Conservation (phyloP, 208 protist genomes). For the Leishmania major region DNA sequence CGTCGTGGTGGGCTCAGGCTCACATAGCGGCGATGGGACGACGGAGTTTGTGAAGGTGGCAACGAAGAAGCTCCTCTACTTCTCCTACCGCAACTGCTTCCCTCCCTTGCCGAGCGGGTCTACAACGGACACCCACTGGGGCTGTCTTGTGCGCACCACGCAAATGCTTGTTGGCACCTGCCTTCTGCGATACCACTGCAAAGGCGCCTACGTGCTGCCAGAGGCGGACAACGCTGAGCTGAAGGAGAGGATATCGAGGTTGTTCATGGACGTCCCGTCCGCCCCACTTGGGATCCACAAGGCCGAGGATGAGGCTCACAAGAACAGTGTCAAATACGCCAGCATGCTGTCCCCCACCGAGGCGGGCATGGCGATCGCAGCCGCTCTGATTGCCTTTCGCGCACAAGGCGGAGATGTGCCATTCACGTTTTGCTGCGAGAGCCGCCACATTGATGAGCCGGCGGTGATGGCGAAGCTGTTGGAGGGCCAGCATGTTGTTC, state of each 20-base stretch:
- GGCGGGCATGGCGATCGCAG: constrained; percentile 37
- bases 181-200: constrained; percentile 16
- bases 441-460: constrained; percentile 34
- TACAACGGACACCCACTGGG: constrained; percentile 87
- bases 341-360: constrained; percentile 67
- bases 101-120: constrained; percentile 51
- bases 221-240: constrained; percentile 20
- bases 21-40: constrained; percentile 38
- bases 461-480: constrained; percentile 27
- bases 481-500: constrained; percentile 34
- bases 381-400: constrained; percentile 24
- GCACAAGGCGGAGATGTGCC: constrained; percentile 32
- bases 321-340: constrained; percentile 49
- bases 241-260: constrained; percentile 19
- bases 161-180: constrained; percentile 3
- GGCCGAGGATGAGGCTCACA: constrained; percentile 47
- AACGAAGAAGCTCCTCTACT: constrained; percentile 62
- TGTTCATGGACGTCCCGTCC: constrained; percentile 68
- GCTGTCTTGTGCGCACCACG: constrained; percentile 83
- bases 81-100: constrained; percentile 85
- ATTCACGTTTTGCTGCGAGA: constrained; percentile 32
- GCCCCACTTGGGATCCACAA: constrained; percentile 78
- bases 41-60: constrained; percentile 33
- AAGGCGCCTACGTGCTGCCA: constrained; percentile 21
- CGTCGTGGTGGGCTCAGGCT: constrained; percentile 41